These are phyloP conservation scores for Podospora bellae-mahoneyi DNA, from an alignment of 495 filamentous ascomycete species.

Conservation along the genomic window DNA sequence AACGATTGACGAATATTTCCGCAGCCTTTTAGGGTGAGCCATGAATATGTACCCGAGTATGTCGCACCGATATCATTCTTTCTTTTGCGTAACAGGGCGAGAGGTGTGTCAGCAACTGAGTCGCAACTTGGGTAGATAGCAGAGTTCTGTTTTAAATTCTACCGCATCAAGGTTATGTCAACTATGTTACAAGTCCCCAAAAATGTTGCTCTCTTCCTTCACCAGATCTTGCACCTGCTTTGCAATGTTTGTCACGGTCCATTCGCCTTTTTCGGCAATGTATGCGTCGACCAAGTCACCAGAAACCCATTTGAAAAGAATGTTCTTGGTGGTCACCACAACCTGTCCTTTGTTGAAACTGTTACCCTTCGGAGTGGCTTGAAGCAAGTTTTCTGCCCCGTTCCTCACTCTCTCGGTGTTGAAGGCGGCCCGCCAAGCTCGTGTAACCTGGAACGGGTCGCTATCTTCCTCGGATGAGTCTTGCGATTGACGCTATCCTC, in stretches of 20 bases:
- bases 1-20: background rate
- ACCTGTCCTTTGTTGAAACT: background rate
- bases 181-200: slow-evolving; percentile 30
- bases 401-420: slow-evolving; percentile 24
- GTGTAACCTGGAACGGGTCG: slow-evolving; percentile 44
- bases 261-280: slow-evolving; percentile 51
- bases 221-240: slow-evolving; percentile 29
- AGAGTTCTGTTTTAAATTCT: too few species aligned
- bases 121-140: too few species aligned
- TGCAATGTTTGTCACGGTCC: slow-evolving; percentile 32
- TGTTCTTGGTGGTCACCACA: slow-evolving; percentile 49
- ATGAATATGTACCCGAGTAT: background rate
- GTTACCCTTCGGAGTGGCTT: background rate
- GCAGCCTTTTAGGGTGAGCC: background rate
- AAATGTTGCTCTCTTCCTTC: slow-evolving; percentile 31
- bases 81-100: background rate
- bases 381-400: slow-evolving; percentile 13
- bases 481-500: slow-evolving; percentile 10
- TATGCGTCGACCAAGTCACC: slow-evolving; percentile 52
- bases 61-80: background rate
- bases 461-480: slow-evolving; percentile 48
- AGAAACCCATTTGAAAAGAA: slow-evolving; percentile 67
- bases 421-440: slow-evolving; percentile 40
- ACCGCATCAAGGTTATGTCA: too few species aligned
- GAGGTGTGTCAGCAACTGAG: too few species aligned